phyloP scores from a whole-genome alignment of 2,329 filamentous ascomycete species.

The Diaporthe helianthi region DNA sequence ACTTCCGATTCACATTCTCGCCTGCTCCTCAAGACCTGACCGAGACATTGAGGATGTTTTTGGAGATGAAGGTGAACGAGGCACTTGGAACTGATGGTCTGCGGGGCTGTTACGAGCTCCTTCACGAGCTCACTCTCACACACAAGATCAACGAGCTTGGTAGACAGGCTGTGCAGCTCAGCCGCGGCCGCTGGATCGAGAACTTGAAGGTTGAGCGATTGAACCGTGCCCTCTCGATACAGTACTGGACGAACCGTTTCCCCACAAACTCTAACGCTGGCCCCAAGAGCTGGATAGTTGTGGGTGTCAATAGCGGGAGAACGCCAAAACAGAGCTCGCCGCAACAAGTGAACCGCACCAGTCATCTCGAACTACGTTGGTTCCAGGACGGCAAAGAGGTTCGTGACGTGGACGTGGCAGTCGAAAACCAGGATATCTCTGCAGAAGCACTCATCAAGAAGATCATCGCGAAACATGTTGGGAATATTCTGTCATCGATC shows the following conservation, averaged over 20 bases:
- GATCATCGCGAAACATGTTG: constrained; percentile 78
- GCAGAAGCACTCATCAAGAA: constrained; percentile 76
- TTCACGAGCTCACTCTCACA: constrained; percentile 88
- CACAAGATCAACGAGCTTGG: constrained; percentile 87
- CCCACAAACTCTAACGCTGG: constrained; percentile 53
- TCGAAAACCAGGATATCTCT: constrained; percentile 73
- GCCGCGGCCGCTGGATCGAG: constrained; percentile 76
- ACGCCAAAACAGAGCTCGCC: constrained; percentile 46
- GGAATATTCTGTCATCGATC: constrained; percentile 72
- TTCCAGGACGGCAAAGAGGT: constrained; percentile 83
- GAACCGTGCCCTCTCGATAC: constrained; percentile 82
- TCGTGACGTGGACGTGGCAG: constrained; percentile 67
- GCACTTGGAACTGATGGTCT: constrained; percentile 75
- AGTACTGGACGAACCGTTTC: constrained; percentile 83
- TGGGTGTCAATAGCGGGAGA: constrained; percentile 77
- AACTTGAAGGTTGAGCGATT: constrained; percentile 79
- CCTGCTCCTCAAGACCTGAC: constrained; percentile 70
- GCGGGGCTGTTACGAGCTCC: constrained; percentile 79
- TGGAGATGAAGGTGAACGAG: constrained; percentile 77
- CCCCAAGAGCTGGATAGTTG: constrained; percentile 85
- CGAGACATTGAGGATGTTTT: constrained; percentile 66
- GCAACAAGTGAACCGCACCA: constrained; percentile 54
- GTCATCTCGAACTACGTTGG: constrained; percentile 74
- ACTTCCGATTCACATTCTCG: constrained; percentile 83
- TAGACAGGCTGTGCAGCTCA: constrained; percentile 76